phyloP scores from a whole-genome alignment of 2,329 filamentous ascomycete species.

The Elsinoe fawcettii region DNA sequence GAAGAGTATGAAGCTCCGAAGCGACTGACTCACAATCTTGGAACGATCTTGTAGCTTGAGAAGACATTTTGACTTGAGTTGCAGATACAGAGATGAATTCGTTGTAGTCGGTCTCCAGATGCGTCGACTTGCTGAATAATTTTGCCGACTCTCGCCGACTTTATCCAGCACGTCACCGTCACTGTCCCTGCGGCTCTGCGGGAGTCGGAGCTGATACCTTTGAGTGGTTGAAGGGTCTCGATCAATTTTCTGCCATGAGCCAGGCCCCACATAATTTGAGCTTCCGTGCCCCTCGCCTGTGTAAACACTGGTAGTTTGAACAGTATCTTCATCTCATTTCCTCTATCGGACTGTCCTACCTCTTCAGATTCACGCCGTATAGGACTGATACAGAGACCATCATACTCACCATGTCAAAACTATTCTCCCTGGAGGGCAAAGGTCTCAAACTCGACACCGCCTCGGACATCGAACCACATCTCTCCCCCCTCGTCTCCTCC shows the following conservation, averaged over 20 bases:
- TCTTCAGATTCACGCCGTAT: too few relatives aligned
- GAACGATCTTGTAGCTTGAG: conserved; percentile 10
- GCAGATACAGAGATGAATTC: not conserved
- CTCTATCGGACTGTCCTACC: too few relatives aligned
- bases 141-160: conserved; percentile 6
- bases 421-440: conserved; percentile 88
- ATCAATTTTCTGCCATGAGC: not conserved
- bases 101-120: not conserved
- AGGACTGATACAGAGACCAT: too few relatives aligned
- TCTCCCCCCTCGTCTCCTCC: conserved; percentile 64
- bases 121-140: conserved; percentile 9
- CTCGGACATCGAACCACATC: conserved; percentile 76
- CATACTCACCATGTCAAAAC: conserved; percentile 50
- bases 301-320: not conserved
- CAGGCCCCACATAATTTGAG: conserved; percentile 4
- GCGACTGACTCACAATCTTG: not conserved
- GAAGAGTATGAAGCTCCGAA: not conserved
- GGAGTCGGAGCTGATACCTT: not conserved
- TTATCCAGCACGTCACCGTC: not conserved
- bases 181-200: conserved; percentile 6
- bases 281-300: not conserved
- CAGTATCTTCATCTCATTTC: not conserved
- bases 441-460: conserved; percentile 87
- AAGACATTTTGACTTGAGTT: conserved; percentile 4
- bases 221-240: not conserved